Percentiles rank a stretch among this genome's conserved stretches.
phyloP scores from a whole-genome alignment of 306 rosid genomes.

The Trichosanthes cucumerina region DNA sequence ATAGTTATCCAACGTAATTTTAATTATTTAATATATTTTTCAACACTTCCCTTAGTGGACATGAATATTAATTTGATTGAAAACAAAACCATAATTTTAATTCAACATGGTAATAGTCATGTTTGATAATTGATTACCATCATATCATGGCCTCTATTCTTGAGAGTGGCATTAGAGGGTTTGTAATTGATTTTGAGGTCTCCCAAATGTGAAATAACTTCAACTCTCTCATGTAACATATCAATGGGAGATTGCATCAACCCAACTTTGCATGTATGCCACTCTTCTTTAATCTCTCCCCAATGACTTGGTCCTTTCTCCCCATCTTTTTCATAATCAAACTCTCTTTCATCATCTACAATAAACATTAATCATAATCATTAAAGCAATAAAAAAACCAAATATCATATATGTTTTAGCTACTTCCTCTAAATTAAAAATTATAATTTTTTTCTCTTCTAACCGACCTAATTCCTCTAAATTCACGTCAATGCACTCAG shows the following conservation, averaged over 20 bases:
- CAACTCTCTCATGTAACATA: conserved; percentile 31
- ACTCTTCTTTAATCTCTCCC: conserved; percentile 49
- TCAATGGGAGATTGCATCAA: conserved; percentile 71
- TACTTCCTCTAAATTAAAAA: too few relatives aligned
- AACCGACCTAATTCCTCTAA: too few relatives aligned
- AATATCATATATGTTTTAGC: too few relatives aligned
- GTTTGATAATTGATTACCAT: conserved; percentile 22
- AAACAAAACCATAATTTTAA: not conserved
- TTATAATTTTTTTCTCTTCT: too few relatives aligned
- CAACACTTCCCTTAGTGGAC: too few relatives aligned
- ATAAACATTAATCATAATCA: not conserved
- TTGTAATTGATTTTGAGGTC: conserved; percentile 25
- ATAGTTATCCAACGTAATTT: too few relatives aligned
- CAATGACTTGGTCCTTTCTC: conserved; percentile 47
- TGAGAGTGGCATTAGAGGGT: conserved; percentile 51
- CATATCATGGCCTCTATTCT: conserved; percentile 67
- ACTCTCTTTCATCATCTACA: conserved; percentile 51
- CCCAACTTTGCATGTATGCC: conserved; percentile 48
- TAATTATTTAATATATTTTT: too few relatives aligned
- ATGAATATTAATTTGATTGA: too few relatives aligned
- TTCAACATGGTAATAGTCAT: not conserved
- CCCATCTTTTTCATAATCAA: conserved; percentile 27
- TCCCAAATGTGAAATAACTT: conserved; percentile 30
- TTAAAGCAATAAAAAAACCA: not conserved
- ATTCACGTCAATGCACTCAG: too few relatives aligned